Evolutionary conservation across 2,329 filamentous ascomycete species (phyloP).

Genomic region (Orbilia ellipsospora): DNA sequence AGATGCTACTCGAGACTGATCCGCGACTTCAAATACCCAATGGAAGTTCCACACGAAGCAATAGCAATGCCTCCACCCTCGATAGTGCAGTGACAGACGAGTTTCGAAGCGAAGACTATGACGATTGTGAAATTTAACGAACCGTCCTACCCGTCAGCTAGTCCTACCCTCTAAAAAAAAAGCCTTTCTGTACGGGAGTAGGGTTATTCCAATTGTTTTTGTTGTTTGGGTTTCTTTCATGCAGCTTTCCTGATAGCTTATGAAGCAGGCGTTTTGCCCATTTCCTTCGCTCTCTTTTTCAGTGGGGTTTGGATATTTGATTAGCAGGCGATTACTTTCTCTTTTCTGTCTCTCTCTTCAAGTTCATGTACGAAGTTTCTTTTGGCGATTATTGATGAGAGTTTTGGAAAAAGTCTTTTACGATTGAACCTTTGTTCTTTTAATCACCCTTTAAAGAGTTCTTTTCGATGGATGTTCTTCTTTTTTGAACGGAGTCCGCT

Average conservation of each 20-base stretch:
- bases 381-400: conserved; percentile 12
- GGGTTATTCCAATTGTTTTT: background rate
- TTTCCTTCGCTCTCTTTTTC: conserved; percentile 26
- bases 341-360: conserved; percentile 15
- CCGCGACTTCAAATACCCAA: conserved; percentile 33
- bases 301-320: conserved; percentile 16
- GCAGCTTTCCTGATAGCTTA: background rate
- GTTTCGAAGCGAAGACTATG: conserved; percentile 49
- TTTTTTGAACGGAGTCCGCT: background rate
- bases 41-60: conserved; percentile 26
- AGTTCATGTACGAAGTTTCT: conserved; percentile 15
- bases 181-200: background rate
- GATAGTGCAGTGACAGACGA: conserved; percentile 47
- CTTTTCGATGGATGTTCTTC: background rate
- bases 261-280: conserved; percentile 15
- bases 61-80: conserved; percentile 44
- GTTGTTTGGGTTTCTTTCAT: background rate
- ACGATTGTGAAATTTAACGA: conserved; percentile 49
- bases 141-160: conserved; percentile 28
- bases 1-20: conserved; percentile 43
- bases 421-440: conserved; percentile 2
- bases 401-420: conserved; percentile 25
- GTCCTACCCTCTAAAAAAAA: background rate
- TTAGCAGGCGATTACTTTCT: conserved; percentile 39
- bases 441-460: background rate